Percentiles rank a stretch among this genome's conserved stretches.
Conservation (phyloP, 1,284 basidiomycete genomes). For the Boletellus dicymbophilus region DNA sequence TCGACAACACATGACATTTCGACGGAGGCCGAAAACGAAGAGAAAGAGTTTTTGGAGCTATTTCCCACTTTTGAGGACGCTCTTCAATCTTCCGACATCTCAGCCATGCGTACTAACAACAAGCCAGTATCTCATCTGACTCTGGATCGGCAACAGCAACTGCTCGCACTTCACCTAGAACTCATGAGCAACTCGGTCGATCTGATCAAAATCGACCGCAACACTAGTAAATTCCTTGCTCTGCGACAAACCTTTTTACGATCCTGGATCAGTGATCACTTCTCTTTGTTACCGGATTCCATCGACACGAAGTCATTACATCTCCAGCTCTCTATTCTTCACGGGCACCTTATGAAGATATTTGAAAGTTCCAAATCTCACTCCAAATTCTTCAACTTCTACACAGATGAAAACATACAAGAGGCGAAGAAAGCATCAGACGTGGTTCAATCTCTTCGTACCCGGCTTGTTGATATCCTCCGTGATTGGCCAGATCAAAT, state of each 20-base stretch:
- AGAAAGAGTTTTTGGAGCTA: constrained; percentile 77
- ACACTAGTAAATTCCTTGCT: constrained; percentile 15
- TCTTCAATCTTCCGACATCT: constrained; percentile 37
- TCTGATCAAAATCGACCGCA: neutral
- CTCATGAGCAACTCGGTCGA: constrained; percentile 15
- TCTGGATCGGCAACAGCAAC: constrained; percentile 22
- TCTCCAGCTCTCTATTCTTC: constrained; percentile 29
- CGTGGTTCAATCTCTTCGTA: constrained; percentile 53
- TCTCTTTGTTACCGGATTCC: constrained; percentile 21
- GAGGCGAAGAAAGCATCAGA: constrained; percentile 67
- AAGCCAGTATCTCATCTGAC: constrained; percentile 20
- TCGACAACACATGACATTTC: constrained; percentile 58
- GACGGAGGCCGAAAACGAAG: constrained; percentile 77
- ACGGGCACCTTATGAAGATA: constrained; percentile 25
- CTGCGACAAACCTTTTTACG: constrained; percentile 24
- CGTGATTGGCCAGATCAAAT: constrained; percentile 97
- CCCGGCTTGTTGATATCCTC: constrained; percentile 60
- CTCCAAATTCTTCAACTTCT: constrained; percentile 68
- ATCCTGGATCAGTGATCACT: constrained; percentile 18
- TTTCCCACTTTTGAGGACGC: constrained; percentile 86
- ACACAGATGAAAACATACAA: constrained; percentile 69
- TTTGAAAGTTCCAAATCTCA: constrained; percentile 4
- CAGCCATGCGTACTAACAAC: constrained; percentile 3
- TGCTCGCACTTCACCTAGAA: constrained; percentile 28
- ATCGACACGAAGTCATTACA: constrained; percentile 28